Base-by-base conservation (phyloP, 2,329 filamentous ascomycete species). In the Lasiodiplodia theobromae region DNA sequence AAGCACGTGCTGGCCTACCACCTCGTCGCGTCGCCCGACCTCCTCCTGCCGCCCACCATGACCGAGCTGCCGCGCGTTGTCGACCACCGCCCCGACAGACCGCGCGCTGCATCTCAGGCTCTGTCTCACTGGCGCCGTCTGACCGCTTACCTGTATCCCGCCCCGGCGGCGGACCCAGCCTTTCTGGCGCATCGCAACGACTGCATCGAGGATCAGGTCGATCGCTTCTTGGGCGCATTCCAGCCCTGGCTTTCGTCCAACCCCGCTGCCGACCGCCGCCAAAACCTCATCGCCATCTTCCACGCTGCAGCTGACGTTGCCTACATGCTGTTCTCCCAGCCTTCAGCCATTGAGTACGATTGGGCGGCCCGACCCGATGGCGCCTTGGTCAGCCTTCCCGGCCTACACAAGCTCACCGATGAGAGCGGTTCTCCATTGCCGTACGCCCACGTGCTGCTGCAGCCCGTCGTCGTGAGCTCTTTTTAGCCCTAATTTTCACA, bases 81-180 rank as follows among this genome's bases (percentile, higher is more conserved):
- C 7, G 21, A 47, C 21, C 38, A 62, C 6, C 37, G 57, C 38
- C 37, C 34, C 44, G 58, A 47, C 40, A 34, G 18, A 37, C 44
- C 23, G 28, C 58, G 37, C 25, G 49, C 40, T 23, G 44, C 37
- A 25, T 25, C 44, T 37, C 58, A 63, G 18, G 40, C 44, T 10
- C 44, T 63, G n/a, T 63, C 58, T 34, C 58, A 28, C 18, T 63
- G 58, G 40, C 58, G 58, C 16, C 12, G 37, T 12, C 58, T 63
- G 3, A 51, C 58, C 11, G 58, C 40, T 4, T 63, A 51, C 44
- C 25, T 63, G 12, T 25, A 63, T 18, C 58, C 58, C 12, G 21
- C 58, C 4, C 58, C 37, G 8, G 23, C 37, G 10, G 21, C 57
- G 10, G 38, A 62, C 47, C 57, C 57, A 1, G 12, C 38, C 6